Conservation (phyloP, 441 rosid species). For the Capsella rubella region DNA sequence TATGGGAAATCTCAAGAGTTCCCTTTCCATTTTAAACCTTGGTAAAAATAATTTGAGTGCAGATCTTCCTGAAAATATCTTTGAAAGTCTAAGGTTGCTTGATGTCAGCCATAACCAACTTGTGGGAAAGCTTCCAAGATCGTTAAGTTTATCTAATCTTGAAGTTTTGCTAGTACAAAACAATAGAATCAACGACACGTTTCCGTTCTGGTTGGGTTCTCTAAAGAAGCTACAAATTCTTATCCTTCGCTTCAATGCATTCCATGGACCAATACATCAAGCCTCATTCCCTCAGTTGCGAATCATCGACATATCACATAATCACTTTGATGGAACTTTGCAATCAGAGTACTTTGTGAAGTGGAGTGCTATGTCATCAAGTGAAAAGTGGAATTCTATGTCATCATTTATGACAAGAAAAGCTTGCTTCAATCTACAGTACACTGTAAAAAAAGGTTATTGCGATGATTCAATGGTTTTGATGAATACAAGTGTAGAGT, state of each 20-base stretch:
- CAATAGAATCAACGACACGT: neutral
- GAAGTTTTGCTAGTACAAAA: slow-evolving; percentile 13
- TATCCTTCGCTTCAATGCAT: slow-evolving; percentile 17
- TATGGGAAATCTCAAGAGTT: neutral
- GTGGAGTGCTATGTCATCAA: slow-evolving; percentile 34
- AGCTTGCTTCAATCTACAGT: no score
- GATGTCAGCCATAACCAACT: slow-evolving; percentile 50
- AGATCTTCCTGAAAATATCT: slow-evolving; percentile 25
- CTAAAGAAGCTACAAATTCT: slow-evolving; percentile 4
- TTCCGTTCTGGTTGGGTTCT: slow-evolving; percentile 11
- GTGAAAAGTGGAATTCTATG: slow-evolving; percentile 36
- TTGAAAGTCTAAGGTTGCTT: slow-evolving; percentile 42
- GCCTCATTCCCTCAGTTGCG: slow-evolving; percentile 51
- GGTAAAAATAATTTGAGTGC: slow-evolving; percentile 48
- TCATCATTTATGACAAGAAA: neutral
- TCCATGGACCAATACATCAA: neutral
- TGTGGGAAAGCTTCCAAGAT: slow-evolving; percentile 51
- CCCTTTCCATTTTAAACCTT: slow-evolving; percentile 51
- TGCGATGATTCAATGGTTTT: slow-evolving; percentile 10
- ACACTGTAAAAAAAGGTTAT: no score
- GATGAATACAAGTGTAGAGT: slow-evolving; percentile 22
- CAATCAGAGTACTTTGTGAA: slow-evolving; percentile 15
- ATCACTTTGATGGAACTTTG: slow-evolving; percentile 33
- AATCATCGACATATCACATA: slow-evolving; percentile 25
- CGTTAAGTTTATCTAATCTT: slow-evolving; percentile 30